Base-by-base conservation (phyloP, 1,139 yeast species). In the Candida sp. region DNA sequence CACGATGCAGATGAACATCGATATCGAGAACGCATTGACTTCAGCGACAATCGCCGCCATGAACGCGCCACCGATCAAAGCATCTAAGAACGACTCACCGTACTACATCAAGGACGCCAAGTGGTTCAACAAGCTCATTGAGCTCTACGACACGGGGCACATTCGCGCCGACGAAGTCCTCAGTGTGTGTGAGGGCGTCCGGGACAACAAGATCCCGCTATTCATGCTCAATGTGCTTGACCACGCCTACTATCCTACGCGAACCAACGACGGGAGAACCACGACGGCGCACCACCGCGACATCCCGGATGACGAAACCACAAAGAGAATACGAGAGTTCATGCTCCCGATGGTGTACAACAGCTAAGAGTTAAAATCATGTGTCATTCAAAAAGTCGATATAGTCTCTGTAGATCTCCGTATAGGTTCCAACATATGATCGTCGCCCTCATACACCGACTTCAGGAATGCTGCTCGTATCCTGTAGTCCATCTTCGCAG, bases 401-500 rank as follows among this genome's bases (percentile, higher is more conserved):
- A 38, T 26, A 11, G 42, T 38, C 11, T 38, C 42, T 7, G 42
- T 65, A 3, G 78, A 73, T 42, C 75, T 55, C 46, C 60, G 64
- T 51, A 69, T 59, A 5, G 78, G 78, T 48, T 62, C 64, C 46
- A 73, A 63, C 50, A 67, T 68, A 53, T 65, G 70, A 12, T 61
- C 57, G 33, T 59, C 57, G 23, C 68, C 62, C 37, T 57, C 61
- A 42, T 63, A 59, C 6, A 65, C 49, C 1, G 60, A 46, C 8
- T 54, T 48, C 34, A 57, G 60, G 7, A 52, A 42, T 11, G 53
- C 44, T 34, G 44, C 11, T 44, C 51, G 26, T 47, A 75, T 62
- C 42, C 82, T 58, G 55, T 68, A 77, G 2, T 63, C 73, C 17
- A 77, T 66, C 59, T 77, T 77, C 3, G 80, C 81, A 40, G 80